A percentile compares a stretch with the other conserved stretches of the same genome.
These are phyloP conservation scores for Ophiostoma fasciatum DNA, from an alignment of 2,329 filamentous ascomycete genomes.

Conservation along the genomic window DNA sequence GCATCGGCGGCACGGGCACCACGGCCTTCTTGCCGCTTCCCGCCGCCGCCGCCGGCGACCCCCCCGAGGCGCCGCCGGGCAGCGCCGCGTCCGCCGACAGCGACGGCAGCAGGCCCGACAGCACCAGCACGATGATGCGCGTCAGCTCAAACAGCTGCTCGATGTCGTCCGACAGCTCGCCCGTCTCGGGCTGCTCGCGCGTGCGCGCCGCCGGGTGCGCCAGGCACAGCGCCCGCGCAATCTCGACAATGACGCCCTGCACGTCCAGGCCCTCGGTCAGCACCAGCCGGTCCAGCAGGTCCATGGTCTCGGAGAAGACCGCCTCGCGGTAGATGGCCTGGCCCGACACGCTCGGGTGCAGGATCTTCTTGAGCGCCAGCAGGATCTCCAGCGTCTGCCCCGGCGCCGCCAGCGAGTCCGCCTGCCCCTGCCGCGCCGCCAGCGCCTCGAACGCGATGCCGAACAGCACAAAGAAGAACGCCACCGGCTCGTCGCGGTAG, in stretches of 20 bases:
- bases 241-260: constrained; percentile 85
- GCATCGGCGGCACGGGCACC: constrained; percentile 32
- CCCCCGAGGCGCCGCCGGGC: background rate
- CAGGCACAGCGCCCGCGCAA: constrained; percentile 77
- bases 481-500: constrained; percentile 92
- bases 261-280: constrained; percentile 82
- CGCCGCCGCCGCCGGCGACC: background rate
- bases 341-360: constrained; percentile 86
- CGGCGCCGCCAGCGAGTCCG: constrained; percentile 52
- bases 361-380: constrained; percentile 81
- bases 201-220: constrained; percentile 79
- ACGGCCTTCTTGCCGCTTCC: too few relatives aligned
- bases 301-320: constrained; percentile 94
- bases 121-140: constrained; percentile 83
- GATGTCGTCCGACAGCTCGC: constrained; percentile 85
- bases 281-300: constrained; percentile 80
- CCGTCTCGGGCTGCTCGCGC: constrained; percentile 49
- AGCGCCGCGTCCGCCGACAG: constrained; percentile 44
- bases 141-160: constrained; percentile 96
- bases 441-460: constrained; percentile 93
- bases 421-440: constrained; percentile 58
- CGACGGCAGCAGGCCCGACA: constrained; percentile 77
- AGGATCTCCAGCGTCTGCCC: constrained; percentile 74
- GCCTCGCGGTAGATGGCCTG: constrained; percentile 94
- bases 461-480: constrained; percentile 97